Evolutionary conservation across 2,329 filamentous ascomycete species (phyloP), one percentile per base, ranked within the genome.

Genomic region (Chalaropsis thielavioides): DNA sequence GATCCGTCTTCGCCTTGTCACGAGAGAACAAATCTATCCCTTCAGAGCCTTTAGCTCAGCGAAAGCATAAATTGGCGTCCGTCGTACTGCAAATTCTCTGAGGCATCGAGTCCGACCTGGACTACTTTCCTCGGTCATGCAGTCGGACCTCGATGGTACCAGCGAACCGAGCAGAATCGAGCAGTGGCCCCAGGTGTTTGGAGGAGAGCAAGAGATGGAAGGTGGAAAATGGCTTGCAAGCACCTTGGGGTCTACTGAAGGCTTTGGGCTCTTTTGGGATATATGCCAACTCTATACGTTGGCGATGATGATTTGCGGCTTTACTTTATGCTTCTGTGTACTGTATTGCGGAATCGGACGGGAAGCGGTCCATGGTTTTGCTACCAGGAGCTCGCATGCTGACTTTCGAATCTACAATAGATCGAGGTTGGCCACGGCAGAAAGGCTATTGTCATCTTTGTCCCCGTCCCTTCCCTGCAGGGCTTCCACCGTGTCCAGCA

Each of bases 371-470:
- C 84, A 86, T 80, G 82, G 81, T 80, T 79, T 78, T 75, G 17
- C 15, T 75, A 83, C 82, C 81, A 85, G 84, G 84, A 87, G 84
- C 82, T 87, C 84, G 84, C 84, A 85, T 84, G 84, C 84, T 87
- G 83, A 87, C 82, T 86, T 81, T 80, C 72, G 71, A 78, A 79
- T 85, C 82, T 83, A 74, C 71, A 78, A 75, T 81, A 99, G 94
- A 94, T 99, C 85, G 94, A 99, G 85, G 92, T 97, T 83, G 94
- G 94, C 84, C 92, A 97, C 85, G 94, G 94, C 87, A 96, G 96
- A 87, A 99, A 97, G 89, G 94, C 94, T 78, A 94, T 99, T 84
- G 92, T 96, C 85, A 95, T 99, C 89, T 99, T 99, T 89, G 94
- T 99, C 85, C 94, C 94, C 79, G 94, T 99, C 79, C 94, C 94